Conservation (phyloP, 768 basidiomycete genomes). For the Hericium coralloides region DNA sequence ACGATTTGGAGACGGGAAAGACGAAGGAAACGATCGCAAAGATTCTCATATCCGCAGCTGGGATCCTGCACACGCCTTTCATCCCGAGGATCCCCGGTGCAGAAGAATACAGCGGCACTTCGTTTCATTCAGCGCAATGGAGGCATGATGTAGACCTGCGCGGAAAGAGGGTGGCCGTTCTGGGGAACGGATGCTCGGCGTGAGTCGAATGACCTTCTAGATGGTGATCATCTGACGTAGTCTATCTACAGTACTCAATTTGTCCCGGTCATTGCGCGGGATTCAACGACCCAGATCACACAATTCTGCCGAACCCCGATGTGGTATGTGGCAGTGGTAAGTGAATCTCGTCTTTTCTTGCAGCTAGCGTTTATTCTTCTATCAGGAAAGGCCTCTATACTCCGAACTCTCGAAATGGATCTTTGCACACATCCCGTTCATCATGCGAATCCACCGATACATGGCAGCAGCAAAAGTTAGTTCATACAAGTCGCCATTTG, state of each 20-base stretch:
- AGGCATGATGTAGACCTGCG: slow-evolving; percentile 15
- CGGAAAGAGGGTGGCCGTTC: slow-evolving; percentile 22
- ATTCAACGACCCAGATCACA: slow-evolving; percentile 16
- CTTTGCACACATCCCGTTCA: slow-evolving; percentile 14
- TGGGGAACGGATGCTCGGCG: slow-evolving; percentile 24
- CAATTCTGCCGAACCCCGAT: slow-evolving; percentile 22
- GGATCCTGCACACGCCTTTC: neutral
- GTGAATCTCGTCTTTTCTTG: neutral
- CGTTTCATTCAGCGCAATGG: slow-evolving; percentile 25
- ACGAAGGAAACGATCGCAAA: neutral
- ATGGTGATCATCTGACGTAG: neutral
- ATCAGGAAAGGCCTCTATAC: slow-evolving; percentile 6
- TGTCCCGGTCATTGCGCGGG: slow-evolving; percentile 16
- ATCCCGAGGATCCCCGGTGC: neutral
- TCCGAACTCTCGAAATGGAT: slow-evolving; percentile 11
- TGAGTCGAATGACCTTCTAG: slow-evolving; percentile 1
- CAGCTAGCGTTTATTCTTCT: neutral
- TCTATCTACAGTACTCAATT: slow-evolving; percentile 20
- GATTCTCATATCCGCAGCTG: neutral
- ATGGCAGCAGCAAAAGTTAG: slow-evolving; percentile 6
- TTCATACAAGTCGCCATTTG: neutral
- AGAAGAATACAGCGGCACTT: slow-evolving; percentile 2
- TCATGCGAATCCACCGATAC: slow-evolving; percentile 6
- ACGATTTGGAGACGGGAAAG: neutral
- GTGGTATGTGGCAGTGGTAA: slow-evolving; percentile 15